phyloP scores from a whole-genome alignment of 345 rosid species.

The Passiflora organensis region DNA sequence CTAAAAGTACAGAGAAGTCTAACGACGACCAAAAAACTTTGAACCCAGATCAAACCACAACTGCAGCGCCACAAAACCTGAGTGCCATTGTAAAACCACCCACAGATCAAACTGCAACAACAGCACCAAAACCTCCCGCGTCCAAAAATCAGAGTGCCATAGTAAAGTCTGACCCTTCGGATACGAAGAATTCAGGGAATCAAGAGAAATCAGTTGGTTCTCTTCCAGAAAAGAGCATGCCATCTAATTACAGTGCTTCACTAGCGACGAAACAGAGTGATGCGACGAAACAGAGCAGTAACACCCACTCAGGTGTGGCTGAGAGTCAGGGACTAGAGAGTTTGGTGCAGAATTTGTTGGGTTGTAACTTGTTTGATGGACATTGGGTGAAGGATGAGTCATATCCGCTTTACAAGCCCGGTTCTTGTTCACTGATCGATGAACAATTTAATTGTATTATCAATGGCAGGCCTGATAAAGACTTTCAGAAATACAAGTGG shows the following conservation, averaged over 20 bases:
- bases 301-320: constrained; percentile 14
- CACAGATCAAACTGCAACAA: constrained; percentile 24
- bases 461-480: constrained; percentile 78
- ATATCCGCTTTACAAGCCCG: constrained; percentile 89
- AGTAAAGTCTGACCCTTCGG: constrained; percentile 12
- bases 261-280: constrained; percentile 27
- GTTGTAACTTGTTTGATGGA: constrained; percentile 80
- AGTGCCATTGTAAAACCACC: constrained; percentile 3
- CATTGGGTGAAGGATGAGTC: constrained; percentile 80
- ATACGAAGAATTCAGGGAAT: constrained; percentile 17
- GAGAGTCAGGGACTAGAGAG: constrained; percentile 37
- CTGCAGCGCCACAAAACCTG: constrained; percentile 19
- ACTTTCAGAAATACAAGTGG: constrained; percentile 74
- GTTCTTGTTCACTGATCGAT: constrained; percentile 77
- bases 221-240: constrained; percentile 15
- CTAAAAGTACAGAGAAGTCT: constrained; percentile 10
- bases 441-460: constrained; percentile 70
- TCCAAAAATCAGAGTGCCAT: constrained; percentile 3
- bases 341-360: constrained; percentile 45
- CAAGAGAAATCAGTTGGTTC: constrained; percentile 18
- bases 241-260: constrained; percentile 39
- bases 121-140: constrained; percentile 12
- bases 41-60: constrained; percentile 25
- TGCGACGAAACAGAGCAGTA: constrained; percentile 31
- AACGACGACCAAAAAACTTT: constrained; percentile 14